Evolutionary conservation across 257 asterid genomes (phyloP), one percentile per base, ranked within the genome.

Genomic region (Ballota nigra): DNA sequence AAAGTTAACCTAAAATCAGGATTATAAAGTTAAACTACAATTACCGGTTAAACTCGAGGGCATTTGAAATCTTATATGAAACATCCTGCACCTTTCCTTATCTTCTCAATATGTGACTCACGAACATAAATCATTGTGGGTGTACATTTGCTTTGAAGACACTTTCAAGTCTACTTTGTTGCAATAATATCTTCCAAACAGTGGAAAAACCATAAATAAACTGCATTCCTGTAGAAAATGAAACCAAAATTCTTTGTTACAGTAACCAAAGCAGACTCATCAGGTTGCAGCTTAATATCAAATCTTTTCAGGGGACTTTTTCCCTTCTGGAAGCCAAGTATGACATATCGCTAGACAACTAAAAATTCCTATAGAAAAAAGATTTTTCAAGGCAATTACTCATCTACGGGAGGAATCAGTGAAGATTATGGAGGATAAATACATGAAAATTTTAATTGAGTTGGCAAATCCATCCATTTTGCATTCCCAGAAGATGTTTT

Each of bases 241-340:
- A 95, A 95, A 78, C 98, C 99, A 78, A 95, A 95, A 81, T 83
- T 92, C 86, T 92, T 95, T 24, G 99, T 96, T 70, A 98, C 99
- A 24, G 82, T 77, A 65, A 92, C 99, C 84, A 95, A 79, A 80
- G 99, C 99, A 69, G 98, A 80, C 76, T 95, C 99, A 74, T 95
- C 98, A 72, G 99, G 99, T 23, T 69, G 99, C 99, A 75, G 97
- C 98, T 86, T 95, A 97, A 85, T 92, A 95, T 52, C 91, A 90
- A 53, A 92, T 88, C 80, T 88, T 89, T 84, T n/a, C n/a, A n/a
- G n/a, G n/a, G n/a, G n/a, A n/a, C n/a, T n/a, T n/a, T n/a, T n/a
- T n/a, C n/a, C n/a, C n/a, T n/a, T n/a, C n/a, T n/a, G n/a, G n/a
- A n/a, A n/a, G n/a, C n/a, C n/a, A n/a, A n/a, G n/a, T n/a, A n/a